Evolutionary conservation across 1,284 basidiomycete genomes (phyloP).

Genomic region (Schizophyllum amplum): DNA sequence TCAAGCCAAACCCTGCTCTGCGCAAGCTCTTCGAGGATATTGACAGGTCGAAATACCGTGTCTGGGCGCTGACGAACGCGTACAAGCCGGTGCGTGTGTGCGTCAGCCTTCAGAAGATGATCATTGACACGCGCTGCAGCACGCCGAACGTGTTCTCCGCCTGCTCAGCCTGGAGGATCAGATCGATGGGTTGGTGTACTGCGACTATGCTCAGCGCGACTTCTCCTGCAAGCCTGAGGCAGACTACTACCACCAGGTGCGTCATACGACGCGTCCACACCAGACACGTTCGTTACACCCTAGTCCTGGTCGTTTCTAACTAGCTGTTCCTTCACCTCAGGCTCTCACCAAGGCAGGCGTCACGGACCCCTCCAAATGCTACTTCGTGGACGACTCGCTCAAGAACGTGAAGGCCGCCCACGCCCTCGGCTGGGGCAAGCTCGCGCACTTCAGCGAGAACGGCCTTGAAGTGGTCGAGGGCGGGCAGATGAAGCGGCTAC

Average conservation of each 20-base stretch:
- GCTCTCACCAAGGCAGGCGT: conserved; percentile 56
- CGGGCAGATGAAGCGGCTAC: conserved; percentile 44
- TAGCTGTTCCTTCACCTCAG: conserved; percentile 23
- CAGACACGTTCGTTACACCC: background rate
- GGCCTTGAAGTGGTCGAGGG: conserved; percentile 58
- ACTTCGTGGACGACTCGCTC: conserved; percentile 71
- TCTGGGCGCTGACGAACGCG: conserved; percentile 81
- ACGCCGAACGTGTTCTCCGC: conserved; percentile 72
- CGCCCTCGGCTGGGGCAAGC: conserved; percentile 60
- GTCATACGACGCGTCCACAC: conserved; percentile 1
- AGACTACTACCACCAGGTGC: conserved; percentile 57
- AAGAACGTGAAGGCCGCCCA: conserved; percentile 60
- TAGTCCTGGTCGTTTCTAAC: background rate
- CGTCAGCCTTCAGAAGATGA: background rate
- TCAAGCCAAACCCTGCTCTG: conserved; percentile 56
- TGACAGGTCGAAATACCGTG: conserved; percentile 68
- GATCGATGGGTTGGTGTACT: conserved; percentile 76
- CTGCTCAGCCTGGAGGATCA: conserved; percentile 70
- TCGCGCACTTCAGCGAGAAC: conserved; percentile 66
- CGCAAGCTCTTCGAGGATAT: conserved; percentile 71
- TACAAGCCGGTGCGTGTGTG: conserved; percentile 55
- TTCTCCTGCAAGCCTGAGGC: conserved; percentile 83
- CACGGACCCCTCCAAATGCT: conserved; percentile 56
- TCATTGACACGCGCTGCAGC: conserved; percentile 34
- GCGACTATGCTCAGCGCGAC: conserved; percentile 64